Percentiles rank a stretch among this genome's conserved stretches.
Conservation (phyloP, 176 grass and related monocot genomes). For the Ampelocalamus luodianensis region DNA sequence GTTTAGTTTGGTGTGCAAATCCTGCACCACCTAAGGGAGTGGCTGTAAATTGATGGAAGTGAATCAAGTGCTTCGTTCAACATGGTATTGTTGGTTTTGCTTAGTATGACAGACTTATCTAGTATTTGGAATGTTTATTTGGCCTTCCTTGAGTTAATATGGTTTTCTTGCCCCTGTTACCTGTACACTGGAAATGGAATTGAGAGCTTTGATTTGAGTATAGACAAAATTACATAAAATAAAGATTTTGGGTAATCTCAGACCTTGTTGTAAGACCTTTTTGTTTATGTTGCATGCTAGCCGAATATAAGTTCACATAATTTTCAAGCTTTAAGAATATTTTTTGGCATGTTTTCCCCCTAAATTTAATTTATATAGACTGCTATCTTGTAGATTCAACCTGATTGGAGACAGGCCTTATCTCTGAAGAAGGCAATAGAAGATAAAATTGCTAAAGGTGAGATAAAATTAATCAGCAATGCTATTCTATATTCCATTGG, state of each 20-base stretch:
- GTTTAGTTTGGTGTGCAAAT: no score
- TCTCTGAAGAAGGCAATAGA: slow-evolving; percentile 85
- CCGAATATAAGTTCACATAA: slow-evolving; percentile 13
- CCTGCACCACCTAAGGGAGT: no score
- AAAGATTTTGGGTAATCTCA: not conserved
- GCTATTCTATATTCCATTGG: not conserved
- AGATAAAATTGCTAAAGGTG: slow-evolving; percentile 95
- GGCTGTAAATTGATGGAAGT: not conserved
- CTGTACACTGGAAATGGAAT: slow-evolving; percentile 42
- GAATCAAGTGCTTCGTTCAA: not conserved
- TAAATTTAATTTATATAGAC: slow-evolving; percentile 23
- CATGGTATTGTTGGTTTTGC: not conserved
- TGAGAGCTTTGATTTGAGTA: not conserved
- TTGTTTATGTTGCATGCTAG: not conserved
- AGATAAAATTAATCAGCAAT: not conserved
- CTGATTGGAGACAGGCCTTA: slow-evolving; percentile 86
- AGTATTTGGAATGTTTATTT: slow-evolving; percentile 4
- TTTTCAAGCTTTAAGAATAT: not conserved
- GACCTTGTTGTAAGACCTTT: not conserved
- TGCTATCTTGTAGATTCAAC: slow-evolving; percentile 67
- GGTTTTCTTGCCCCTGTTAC: not conserved
- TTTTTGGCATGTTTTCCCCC: not conserved
- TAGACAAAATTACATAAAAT: not conserved
- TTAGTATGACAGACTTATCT: not conserved
- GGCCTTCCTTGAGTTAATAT: not conserved